Percentiles rank a stretch among this genome's conserved stretches.
phyloP scores from a whole-genome alignment of 306 rosid genomes.

The Begonia fuchsioides region DNA sequence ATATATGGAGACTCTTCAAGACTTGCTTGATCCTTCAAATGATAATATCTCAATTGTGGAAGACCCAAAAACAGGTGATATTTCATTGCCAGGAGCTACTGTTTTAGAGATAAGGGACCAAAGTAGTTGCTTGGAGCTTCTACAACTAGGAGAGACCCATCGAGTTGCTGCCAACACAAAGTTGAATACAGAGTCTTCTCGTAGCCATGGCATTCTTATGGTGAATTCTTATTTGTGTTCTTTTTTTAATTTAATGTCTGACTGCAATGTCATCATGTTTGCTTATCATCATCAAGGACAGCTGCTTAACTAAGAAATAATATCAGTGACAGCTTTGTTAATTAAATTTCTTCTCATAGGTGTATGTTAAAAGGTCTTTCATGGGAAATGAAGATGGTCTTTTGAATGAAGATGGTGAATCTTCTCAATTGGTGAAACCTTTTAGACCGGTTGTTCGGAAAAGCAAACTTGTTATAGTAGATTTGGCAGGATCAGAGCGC shows the following conservation, averaged over 20 bases:
- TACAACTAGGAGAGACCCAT: constrained; percentile 81
- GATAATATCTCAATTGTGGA: constrained; percentile 88
- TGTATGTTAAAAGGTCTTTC: constrained; percentile 72
- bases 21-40: constrained; percentile 76
- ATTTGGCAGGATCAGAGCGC: constrained; percentile 98
- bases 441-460: constrained; percentile 69
- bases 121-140: constrained; percentile 54
- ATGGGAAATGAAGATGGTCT: constrained; percentile 40
- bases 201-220: constrained; percentile 94
- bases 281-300: no score
- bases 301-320: no score
- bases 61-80: constrained; percentile 87
- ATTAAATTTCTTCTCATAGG: constrained; percentile 37
- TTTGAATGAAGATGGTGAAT: constrained; percentile 51
- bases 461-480: constrained; percentile 92
- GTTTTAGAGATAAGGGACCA: constrained; percentile 76
- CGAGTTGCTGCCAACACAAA: constrained; percentile 89
- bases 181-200: constrained; percentile 89
- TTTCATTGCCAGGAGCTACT: constrained; percentile 75
- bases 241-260: no score
- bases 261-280: no score
- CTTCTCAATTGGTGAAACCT: constrained; percentile 59
- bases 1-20: constrained; percentile 91
- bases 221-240: constrained; percentile 25
- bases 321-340: constrained; percentile 16